These are phyloP conservation scores for Cytidiella melzeri DNA, from an alignment of 768 basidiomycete genomes.

Conservation along the genomic window DNA sequence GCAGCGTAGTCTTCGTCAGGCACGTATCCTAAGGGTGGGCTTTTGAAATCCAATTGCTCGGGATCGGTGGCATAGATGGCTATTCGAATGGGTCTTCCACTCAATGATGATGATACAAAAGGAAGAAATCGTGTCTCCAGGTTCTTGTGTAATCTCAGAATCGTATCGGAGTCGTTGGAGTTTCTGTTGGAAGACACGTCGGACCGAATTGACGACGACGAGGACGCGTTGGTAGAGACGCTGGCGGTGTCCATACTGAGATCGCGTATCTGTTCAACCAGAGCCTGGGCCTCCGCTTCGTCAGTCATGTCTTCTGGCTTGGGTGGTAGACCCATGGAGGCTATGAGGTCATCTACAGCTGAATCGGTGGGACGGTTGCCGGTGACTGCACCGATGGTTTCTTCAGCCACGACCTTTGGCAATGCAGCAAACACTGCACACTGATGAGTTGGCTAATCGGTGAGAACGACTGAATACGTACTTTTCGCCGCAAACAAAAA, in stretches of 20 bases:
- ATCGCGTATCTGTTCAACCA: constrained; percentile 47
- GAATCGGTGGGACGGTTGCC: background rate
- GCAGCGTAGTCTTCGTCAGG: constrained; percentile 21
- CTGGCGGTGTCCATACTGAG: constrained; percentile 22
- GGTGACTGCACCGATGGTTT: constrained; percentile 19
- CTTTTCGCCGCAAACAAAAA: constrained; percentile 77
- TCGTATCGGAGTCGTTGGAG: constrained; percentile 18
- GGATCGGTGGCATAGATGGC: constrained; percentile 48
- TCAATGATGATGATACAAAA: constrained; percentile 74
- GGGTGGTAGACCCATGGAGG: constrained; percentile 44
- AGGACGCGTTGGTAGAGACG: constrained; percentile 7
- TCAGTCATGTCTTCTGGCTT: constrained; percentile 55
- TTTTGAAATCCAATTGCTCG: constrained; percentile 11
- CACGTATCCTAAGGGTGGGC: constrained; percentile 14
- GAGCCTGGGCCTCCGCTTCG: constrained; percentile 46
- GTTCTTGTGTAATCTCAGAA: constrained; percentile 63
- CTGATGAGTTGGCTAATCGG: constrained; percentile 6
- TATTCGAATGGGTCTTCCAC: constrained; percentile 56
- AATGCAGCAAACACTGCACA: constrained; percentile 63
- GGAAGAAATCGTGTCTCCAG: constrained; percentile 70
- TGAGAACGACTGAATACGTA: constrained; percentile 24
- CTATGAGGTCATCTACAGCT: constrained; percentile 47
- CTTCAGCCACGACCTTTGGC: constrained; percentile 39
- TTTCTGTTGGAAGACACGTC: background rate
- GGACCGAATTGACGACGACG: constrained; percentile 9